These are phyloP conservation scores for Phyllosticta citriasiana DNA, from an alignment of 2,329 filamentous ascomycete species.

Conservation along the genomic window DNA sequence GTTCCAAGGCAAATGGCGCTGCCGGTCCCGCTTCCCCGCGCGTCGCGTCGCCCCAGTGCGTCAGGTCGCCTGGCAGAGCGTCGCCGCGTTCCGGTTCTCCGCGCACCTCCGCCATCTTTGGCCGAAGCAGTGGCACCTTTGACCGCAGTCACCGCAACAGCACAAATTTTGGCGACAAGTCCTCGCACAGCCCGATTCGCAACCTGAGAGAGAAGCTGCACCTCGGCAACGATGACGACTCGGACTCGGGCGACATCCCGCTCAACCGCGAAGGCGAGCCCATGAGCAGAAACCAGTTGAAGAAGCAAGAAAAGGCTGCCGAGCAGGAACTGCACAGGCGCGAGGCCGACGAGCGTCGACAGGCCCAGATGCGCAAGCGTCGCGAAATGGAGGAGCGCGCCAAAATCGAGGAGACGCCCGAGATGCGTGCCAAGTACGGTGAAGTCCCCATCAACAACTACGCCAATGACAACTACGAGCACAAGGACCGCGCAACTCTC, in stretches of 20 bases:
- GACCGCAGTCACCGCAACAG: constrained; percentile 11
- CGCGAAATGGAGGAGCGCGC: constrained; percentile 40
- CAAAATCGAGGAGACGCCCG: constrained; percentile 44
- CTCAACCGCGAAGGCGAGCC: constrained; percentile 41
- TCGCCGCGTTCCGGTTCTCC: constrained; percentile 9
- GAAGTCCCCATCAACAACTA: constrained; percentile 49
- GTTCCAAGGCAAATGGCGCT: constrained; percentile 21
- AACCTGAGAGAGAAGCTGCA: constrained; percentile 32
- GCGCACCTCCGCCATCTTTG: constrained; percentile 25
- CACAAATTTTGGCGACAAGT: constrained; percentile 12
- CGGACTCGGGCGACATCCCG: constrained; percentile 26
- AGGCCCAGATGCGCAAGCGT: constrained; percentile 37
- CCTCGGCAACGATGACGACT: constrained; percentile 23
- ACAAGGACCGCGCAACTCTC: constrained; percentile 40
- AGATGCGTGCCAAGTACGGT: constrained; percentile 51
- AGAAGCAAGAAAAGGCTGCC: constrained; percentile 38
- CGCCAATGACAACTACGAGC: constrained; percentile 37
- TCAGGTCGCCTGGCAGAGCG: constrained; percentile 15
- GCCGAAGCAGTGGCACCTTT: constrained; percentile 25
- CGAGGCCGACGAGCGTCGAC: constrained; percentile 33
- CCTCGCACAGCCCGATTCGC: constrained; percentile 27
- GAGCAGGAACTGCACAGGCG: constrained; percentile 36
- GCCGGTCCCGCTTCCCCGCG: neutral
- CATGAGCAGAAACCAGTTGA: constrained; percentile 40
- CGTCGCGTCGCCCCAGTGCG: constrained; percentile 15